Base-by-base conservation (phyloP, 345 rosid genomes). In the Turnera subulata region DNA sequence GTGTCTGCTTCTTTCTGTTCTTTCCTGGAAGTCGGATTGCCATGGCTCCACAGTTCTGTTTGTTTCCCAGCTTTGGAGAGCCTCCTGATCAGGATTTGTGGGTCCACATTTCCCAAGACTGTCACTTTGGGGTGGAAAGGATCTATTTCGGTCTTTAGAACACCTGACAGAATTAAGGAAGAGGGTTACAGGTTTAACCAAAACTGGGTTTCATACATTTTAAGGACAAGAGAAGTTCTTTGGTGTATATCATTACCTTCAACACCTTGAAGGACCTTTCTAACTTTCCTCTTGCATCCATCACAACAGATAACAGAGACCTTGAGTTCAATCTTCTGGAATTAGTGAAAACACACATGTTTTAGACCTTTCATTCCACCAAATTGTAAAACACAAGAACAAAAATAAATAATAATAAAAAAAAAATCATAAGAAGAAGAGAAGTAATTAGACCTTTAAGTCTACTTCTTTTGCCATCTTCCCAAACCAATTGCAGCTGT, bases 231-330 rank as follows among this genome's bases (percentile, higher is more conserved):
- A 53, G 57, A 13, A 23, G 46, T 35, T 20, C 13, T 14, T 15
- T 8, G 14, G 5, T 14, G 23, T 1, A 11, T 33, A 37, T 1
- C 19, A 47, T 18, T 73, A 81, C 88, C 88, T 76, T 83, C 83
- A 21, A 80, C 56, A 0, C 70, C 51, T 51, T 53, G 83, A 42
- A 83, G 56, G 2, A 55, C 62, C 76, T 80, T 83, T 69, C 66
- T 83, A 17, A 83, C 88, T 59, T 78, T 83, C 74, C 64, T 80
- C 75, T 80, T 83, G 78, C 88, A 83, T 19, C 85, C 88, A 46
- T 80, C 88, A 20, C 88, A 83, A 75, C 88, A 83, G 69, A 68
- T 71, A 16, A 80, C 76, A 32, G 73, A 61, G 11, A 80, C 88
- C 67, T 70, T 83, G 67, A 83, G 58, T 50, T 83, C 83, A 50